phyloP scores from a whole-genome alignment of 768 basidiomycete species.

The Lepiota venenata region DNA sequence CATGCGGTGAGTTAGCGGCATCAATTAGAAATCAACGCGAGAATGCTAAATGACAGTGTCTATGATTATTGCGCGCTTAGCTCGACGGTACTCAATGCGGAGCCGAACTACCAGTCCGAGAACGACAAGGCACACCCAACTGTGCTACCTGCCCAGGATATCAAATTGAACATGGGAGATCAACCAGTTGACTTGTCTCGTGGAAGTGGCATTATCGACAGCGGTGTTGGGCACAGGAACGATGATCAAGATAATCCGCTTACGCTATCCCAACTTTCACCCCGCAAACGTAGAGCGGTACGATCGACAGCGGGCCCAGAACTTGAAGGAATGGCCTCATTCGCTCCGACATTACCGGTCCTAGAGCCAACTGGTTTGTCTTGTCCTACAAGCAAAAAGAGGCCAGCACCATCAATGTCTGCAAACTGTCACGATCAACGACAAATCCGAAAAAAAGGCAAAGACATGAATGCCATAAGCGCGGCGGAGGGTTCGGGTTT shows the following conservation, averaged over 20 bases:
- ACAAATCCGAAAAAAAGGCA: constrained; percentile 11
- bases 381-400: constrained; percentile 11
- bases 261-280: constrained; percentile 52
- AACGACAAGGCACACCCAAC: neutral
- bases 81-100: neutral
- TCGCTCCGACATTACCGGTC: constrained; percentile 4
- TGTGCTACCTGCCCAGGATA: neutral
- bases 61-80: constrained; percentile 10
- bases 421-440: constrained; percentile 7
- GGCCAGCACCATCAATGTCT: constrained; percentile 5
- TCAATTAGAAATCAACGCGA: neutral
- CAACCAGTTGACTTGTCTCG: neutral
- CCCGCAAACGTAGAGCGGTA: constrained; percentile 21
- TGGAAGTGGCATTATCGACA: neutral
- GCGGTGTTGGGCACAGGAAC: neutral
- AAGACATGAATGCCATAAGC: neutral
- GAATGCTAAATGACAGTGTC: neutral
- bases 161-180: neutral
- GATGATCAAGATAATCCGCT: constrained; percentile 22
- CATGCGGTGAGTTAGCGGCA: constrained; percentile 35
- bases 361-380: neutral
- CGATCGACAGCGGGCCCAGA: neutral
- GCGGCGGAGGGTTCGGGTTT: neutral
- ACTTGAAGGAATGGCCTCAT: neutral
- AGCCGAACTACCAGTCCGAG: neutral